Conservation (phyloP, 305 asterid species). For the Withania somnifera region DNA sequence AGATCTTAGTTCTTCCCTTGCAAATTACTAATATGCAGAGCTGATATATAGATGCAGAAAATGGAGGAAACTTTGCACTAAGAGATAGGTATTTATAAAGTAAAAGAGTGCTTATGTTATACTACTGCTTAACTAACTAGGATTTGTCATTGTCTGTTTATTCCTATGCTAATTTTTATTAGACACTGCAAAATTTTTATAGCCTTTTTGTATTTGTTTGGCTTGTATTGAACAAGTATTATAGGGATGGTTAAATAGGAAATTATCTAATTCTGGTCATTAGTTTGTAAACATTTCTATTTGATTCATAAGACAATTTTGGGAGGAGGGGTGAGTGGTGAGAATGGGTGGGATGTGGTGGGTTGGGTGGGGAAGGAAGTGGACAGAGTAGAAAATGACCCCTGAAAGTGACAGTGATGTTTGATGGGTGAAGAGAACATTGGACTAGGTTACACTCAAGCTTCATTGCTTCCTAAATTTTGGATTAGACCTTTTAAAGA, state of each 20-base stretch:
- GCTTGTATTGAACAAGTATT: constrained; percentile 13
- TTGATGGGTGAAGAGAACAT: constrained; percentile 38
- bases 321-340: background rate
- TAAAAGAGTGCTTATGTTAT: constrained; percentile 6
- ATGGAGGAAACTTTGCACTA: constrained; percentile 28
- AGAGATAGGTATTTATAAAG: constrained; percentile 45
- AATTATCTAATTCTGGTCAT: background rate
- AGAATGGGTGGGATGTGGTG: constrained; percentile 5
- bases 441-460: constrained; percentile 38
- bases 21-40: constrained; percentile 18
- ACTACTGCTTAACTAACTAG: constrained; percentile 1
- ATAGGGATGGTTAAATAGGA: constrained; percentile 8
- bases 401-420: constrained; percentile 29
- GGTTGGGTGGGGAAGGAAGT: constrained; percentile 7
- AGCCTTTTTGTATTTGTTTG: background rate
- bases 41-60: constrained; percentile 31
- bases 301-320: background rate
- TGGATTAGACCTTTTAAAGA: background rate
- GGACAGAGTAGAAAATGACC: constrained; percentile 28
- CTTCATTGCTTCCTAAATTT: constrained; percentile 1
- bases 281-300: background rate
- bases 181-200: background rate
- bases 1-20: constrained; percentile 10
- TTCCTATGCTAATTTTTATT: constrained; percentile 12
- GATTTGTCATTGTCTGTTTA: constrained; percentile 4